phyloP scores from a whole-genome alignment of 768 basidiomycete species.

The Suillus bovinus region DNA sequence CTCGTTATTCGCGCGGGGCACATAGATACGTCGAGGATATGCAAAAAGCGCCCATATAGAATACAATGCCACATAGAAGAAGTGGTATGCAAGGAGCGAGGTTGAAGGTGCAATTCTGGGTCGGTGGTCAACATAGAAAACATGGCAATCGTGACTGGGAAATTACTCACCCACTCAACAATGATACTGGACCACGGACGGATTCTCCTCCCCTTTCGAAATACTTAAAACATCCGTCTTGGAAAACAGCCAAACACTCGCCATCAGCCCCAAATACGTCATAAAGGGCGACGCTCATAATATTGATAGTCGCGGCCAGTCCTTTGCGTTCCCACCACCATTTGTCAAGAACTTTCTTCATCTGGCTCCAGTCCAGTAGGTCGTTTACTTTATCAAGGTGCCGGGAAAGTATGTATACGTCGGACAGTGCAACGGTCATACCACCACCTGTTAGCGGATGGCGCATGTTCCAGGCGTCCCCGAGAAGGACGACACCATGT shows the following conservation, averaged over 20 bases:
- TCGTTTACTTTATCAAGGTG: slow-evolving; percentile 51
- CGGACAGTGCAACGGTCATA: slow-evolving; percentile 94
- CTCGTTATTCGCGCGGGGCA: slow-evolving; percentile 21
- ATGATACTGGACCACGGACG: slow-evolving; percentile 82
- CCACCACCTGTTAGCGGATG: slow-evolving; percentile 98
- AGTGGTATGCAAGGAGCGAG: slow-evolving; percentile 79
- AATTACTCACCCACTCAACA: slow-evolving; percentile 77
- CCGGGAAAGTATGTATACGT: slow-evolving; percentile 72
- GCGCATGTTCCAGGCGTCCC: slow-evolving; percentile 99
- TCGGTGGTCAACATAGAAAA: neutral
- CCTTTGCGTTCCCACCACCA: slow-evolving; percentile 92
- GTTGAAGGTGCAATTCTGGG: slow-evolving; percentile 80
- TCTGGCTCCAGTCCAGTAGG: slow-evolving; percentile 49
- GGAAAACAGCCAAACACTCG: slow-evolving; percentile 63
- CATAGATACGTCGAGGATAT: slow-evolving; percentile 43
- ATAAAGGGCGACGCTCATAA: slow-evolving; percentile 90
- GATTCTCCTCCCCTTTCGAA: slow-evolving; percentile 93
- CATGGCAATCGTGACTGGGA: neutral
- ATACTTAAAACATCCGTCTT: slow-evolving; percentile 94
- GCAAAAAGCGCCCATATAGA: slow-evolving; percentile 83
- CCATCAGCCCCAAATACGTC: slow-evolving; percentile 94
- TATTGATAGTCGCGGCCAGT: slow-evolving; percentile 85
- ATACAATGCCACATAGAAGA: slow-evolving; percentile 95
- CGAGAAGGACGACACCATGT: slow-evolving; percentile 80
- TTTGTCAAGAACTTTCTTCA: slow-evolving; percentile 52